Base-by-base conservation (phyloP, 352 stramenopile genomes). In the Globisporangium splendens region DNA sequence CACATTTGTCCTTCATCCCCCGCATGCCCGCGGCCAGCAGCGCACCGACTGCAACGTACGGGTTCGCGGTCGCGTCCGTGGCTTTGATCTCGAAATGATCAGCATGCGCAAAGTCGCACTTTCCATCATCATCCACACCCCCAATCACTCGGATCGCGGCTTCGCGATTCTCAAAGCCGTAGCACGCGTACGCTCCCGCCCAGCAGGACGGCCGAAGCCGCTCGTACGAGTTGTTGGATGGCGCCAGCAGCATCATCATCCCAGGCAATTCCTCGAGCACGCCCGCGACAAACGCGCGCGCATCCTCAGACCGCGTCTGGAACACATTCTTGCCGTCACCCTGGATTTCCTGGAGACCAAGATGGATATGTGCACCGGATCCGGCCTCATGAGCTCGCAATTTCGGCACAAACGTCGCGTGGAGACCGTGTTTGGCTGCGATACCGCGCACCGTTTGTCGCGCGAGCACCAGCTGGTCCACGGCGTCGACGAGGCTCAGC, bases 1-100 rank as follows among this genome's bases (percentile, higher is more conserved):
- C 13, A 1, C 59, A 18, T 10, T 54, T 22, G 0, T 46, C 21
- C 8, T 66, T 24, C 2, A 72, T 15, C 0, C 68, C 68, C 14
- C 24, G 49, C 53, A 72, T 72, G 0, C 60, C 68, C 11, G 60
- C 64, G 0, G 68, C 63, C 2, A 75, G 28, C 21, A 75, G 50
- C 15, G 60, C 56, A 17, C 68, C 68, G 1, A 75, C 21, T 1
- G 68, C 56, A 21, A 75, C n/a, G 41, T 75, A 72, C 49, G 68
- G 68, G 38, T 72, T 75, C 15, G 68, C 60, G 0, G 54, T 69
- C 35, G 46, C 68, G 48, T 75, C 68, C 22, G 68, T n/a, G 33
- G 63, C 64, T 59, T 69, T 75, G 63, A 75, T 20, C 43, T 75
- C 68, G 15, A 75, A 63, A 17, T 69, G 68, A 28, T 75, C 35